Percentiles rank a stretch among this genome's conserved stretches.
Evolutionary conservation across 352 stramenopile genomes (phyloP).

Genomic region (Globisporangium splendens): DNA sequence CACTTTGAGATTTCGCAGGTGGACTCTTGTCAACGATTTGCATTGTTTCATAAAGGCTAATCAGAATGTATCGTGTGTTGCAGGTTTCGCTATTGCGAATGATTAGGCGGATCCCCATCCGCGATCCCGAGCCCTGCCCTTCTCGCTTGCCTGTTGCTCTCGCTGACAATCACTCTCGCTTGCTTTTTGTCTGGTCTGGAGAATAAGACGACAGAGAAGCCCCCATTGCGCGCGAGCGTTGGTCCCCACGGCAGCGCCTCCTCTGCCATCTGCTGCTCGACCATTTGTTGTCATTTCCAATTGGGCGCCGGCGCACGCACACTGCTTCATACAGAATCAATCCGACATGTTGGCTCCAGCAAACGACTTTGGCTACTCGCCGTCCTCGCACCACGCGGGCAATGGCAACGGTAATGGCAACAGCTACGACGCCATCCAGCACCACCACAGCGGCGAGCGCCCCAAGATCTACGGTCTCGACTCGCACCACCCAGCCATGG

Average conservation of each 20-base stretch:
- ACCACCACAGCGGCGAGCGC: slow-evolving; percentile 53
- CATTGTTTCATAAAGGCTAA: too few relatives aligned
- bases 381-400: slow-evolving; percentile 10
- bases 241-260: neutral
- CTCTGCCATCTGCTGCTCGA: slow-evolving; percentile 46
- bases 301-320: slow-evolving; percentile 50
- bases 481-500: slow-evolving; percentile 7
- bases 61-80: too few relatives aligned
- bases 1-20: too few relatives aligned
- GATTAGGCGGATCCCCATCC: too few relatives aligned
- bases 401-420: slow-evolving; percentile 18
- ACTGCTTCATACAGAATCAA: neutral
- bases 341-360: slow-evolving; percentile 34
- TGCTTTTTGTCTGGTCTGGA: too few relatives aligned
- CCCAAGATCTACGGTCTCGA: slow-evolving; percentile 57
- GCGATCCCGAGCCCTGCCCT: too few relatives aligned
- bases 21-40: too few relatives aligned
- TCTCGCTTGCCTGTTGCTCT: too few relatives aligned
- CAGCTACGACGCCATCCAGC: slow-evolving; percentile 12
- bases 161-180: too few relatives aligned
- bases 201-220: too few relatives aligned
- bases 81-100: too few relatives aligned
- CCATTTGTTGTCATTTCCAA: slow-evolving; percentile 78
- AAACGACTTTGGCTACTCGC: slow-evolving; percentile 69
- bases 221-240: neutral